Base-by-base conservation (phyloP, 192 early-diverging fungal genomes). In the Umbelopsis sp. region DNA sequence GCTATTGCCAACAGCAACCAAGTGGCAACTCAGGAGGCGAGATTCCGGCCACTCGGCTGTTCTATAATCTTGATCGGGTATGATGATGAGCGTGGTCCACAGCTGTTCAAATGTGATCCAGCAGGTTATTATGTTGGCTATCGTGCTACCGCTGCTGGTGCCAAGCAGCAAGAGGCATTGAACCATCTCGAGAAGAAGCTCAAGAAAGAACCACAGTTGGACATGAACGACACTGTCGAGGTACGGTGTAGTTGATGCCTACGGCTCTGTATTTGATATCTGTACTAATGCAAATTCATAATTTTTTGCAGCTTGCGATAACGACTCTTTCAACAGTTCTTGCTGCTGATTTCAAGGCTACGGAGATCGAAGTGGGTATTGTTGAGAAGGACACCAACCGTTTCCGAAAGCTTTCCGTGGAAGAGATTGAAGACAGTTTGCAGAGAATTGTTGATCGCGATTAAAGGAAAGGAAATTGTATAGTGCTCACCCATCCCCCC, bases 21-120 rank as follows among this genome's bases (percentile, higher is more conserved):
- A 84, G 98, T 99, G 66, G 97, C 97, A 79, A 99, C 98, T 61
- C 98, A 99, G 76, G 95, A 98, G 72, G 98, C 98, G 30, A 95
- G 94, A 55, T 98, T 98, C 95, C 86, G 98, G 76, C 98, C 97
- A 46, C 83, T 97, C 41, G 98, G 96, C 69, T 94, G 97, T 68
- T 93, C 98, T 64, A 97, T 98, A 94, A 97, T 98, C 64, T 78
- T 99, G 69, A 95, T 98, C 74, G 97, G 95, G 37, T 90, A 92
- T 81, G 98, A 99, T 76, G 93, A 93, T 69, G 98, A 99, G 83
- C 86, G 87, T 35, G 98, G 98, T 13, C 95, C 98, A 44, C 97
- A 97, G 78, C 84, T 99, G 66, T 99, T 93, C 88, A 98, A 99
- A 81, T 92, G 91, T 64, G 97, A 99, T 76, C 98, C 98, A 49